phyloP scores from a whole-genome alignment of 1,284 basidiomycete species.

The Mycosarcoma maydis region DNA sequence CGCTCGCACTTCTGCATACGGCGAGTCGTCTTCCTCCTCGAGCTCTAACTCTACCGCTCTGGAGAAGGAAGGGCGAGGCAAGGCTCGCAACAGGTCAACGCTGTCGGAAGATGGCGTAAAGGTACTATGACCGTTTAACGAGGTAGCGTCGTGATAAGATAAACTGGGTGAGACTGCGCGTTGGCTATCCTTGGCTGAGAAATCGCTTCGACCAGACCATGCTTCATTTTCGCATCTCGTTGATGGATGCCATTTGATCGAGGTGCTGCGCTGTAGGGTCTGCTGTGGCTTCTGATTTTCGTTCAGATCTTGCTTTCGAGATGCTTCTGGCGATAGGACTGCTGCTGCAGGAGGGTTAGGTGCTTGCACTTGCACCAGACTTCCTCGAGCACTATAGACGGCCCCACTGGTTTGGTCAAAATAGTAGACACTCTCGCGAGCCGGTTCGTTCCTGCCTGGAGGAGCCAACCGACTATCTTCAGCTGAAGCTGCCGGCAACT shows the following conservation, averaged over 20 bases:
- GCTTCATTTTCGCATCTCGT: conserved; percentile 7
- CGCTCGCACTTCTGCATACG: conserved; percentile 60
- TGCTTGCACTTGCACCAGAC: conserved; percentile 12
- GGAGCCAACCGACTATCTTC: neutral
- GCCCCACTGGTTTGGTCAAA: conserved; percentile 29
- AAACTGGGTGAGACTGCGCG: conserved; percentile 2
- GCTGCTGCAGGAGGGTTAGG: neutral
- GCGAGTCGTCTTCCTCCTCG: conserved; percentile 57
- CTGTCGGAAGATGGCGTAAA: conserved; percentile 20
- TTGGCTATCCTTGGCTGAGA: conserved; percentile 9
- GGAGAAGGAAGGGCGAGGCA: conserved; percentile 10
- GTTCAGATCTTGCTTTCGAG: no score
- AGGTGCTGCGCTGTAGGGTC: conserved; percentile 15
- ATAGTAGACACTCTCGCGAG: conserved; percentile 25
- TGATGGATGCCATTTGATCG: conserved; percentile 42
- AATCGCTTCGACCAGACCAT: conserved; percentile 8
- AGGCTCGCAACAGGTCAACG: conserved; percentile 12
- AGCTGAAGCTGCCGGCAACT: neutral
- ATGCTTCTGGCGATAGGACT: neutral
- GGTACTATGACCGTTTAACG: conserved; percentile 6
- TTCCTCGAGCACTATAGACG: conserved; percentile 23
- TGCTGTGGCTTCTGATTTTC: neutral
- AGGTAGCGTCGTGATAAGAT: conserved; percentile 5
- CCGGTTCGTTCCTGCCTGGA: neutral
- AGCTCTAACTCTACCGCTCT: conserved; percentile 37